Evolutionary conservation across 495 filamentous ascomycete genomes (phyloP), one percentile per base, ranked within the genome.

Genomic region (Penicillium canariense): DNA sequence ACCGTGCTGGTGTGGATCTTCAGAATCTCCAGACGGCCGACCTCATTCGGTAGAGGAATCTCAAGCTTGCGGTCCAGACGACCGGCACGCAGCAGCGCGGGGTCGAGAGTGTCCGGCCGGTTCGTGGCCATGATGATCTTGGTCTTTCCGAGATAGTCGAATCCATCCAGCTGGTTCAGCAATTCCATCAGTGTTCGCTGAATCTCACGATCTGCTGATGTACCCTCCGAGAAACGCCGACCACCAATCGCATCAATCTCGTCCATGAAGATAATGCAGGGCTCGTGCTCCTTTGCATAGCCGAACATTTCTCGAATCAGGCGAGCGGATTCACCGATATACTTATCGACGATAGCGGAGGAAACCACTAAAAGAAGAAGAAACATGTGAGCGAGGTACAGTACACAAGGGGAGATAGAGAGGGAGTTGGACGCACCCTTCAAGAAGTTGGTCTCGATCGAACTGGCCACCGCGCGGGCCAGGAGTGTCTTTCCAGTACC

Each of bases 91-190:
- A 99, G 77, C 52, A 99, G 78, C 9, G 95, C 95, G 9, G 95
- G 95, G 68, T 99, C 95, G 17, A 99, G 84, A 2, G 95, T 99
- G 70, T 99, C 95, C 12, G 95, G 95, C 70, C 95, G 83, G 78
- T 99, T 99, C 30, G 95, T 99, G 25, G 95, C 95, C 95, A 99
- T 99, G 77, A 97, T 99, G 73, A 99, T 99, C 79, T 99, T 99
- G 20, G 95, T 99, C 81, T 97, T 96, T 52, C 95, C 95, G 5
- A 99, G 81, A 71, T 99, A 99, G 70, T 99, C 95, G 77, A 99
- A 99, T 51, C 95, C 95, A 70, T 99, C 95, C 40, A 99, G 84
- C 70, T 99, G 95, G 71, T 99, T 99, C 54, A 99, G 87, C 26
- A 99, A 81, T 68, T 99, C 95, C 95, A 99, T 99, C 56, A 99